A percentile compares a stretch with the other conserved stretches of the same genome.
Conservation (phyloP, 2,329 filamentous ascomycete genomes). For the Emmonsiellopsis sp. region DNA sequence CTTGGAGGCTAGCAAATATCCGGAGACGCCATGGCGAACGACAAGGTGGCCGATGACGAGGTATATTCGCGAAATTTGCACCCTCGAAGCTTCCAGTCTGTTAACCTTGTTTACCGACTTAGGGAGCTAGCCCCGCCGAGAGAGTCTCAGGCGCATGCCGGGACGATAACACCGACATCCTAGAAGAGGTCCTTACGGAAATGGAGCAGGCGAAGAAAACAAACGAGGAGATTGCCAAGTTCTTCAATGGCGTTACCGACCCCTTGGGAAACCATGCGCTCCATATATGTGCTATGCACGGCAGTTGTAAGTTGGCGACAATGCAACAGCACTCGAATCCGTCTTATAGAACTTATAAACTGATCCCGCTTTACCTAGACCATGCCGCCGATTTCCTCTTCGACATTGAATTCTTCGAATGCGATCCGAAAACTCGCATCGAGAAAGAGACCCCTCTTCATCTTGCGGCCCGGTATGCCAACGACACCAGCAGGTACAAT, state of each 20-base stretch:
- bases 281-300: conserved; percentile 77
- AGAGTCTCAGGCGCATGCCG: conserved; percentile 87
- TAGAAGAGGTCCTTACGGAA: conserved; percentile 60
- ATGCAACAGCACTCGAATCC: too few species aligned
- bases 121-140: conserved; percentile 82
- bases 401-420: conserved; percentile 41
- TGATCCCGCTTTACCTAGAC: conserved; percentile 21
- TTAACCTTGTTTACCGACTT: conserved; percentile 8
- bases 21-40: neutral
- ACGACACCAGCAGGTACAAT: conserved; percentile 26
- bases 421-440: conserved; percentile 37
- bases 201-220: conserved; percentile 44
- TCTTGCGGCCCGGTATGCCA: conserved; percentile 36
- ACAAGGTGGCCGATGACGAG: conserved; percentile 35
- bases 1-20: neutral
- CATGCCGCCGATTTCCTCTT: conserved; percentile 40
- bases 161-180: conserved; percentile 80
- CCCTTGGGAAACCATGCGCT: conserved; percentile 81
- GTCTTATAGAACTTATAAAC: too few species aligned
- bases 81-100: neutral
- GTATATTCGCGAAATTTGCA: conserved; percentile 18
- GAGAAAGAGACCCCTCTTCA: conserved; percentile 41
- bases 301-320: conserved; percentile 59
- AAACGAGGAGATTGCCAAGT: conserved; percentile 56
- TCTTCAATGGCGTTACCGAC: conserved; percentile 80